phyloP scores from a whole-genome alignment of 495 filamentous ascomycete species.

The Penicillium manginii region DNA sequence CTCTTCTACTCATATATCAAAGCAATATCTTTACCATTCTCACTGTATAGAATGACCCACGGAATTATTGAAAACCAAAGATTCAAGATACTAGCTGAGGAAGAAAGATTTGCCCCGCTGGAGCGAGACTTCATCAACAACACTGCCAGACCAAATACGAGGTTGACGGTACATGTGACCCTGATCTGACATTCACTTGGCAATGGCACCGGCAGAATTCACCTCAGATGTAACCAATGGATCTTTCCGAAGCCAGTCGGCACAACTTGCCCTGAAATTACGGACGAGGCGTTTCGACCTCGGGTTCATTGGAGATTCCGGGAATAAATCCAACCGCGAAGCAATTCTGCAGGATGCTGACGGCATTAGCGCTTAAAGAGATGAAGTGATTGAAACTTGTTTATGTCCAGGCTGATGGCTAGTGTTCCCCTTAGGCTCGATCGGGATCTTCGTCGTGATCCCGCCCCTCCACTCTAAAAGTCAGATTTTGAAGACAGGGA shows the following conservation, averaged over 20 bases:
- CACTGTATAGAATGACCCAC: neutral
- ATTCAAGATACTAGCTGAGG: neutral
- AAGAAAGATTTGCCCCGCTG: neutral
- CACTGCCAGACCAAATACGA: constrained; percentile 14
- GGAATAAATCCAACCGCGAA: neutral
- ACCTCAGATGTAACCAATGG: constrained; percentile 13
- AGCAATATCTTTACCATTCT: constrained; percentile 13
- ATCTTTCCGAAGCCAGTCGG: constrained; percentile 2
- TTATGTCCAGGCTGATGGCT: neutral
- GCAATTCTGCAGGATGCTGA: neutral
- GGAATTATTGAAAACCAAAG: neutral
- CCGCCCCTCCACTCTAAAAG: constrained; percentile 20
- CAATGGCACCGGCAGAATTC: neutral
- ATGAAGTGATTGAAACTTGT: neutral
- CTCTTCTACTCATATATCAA: neutral
- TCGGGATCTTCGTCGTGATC: neutral
- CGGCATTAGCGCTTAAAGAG: neutral
- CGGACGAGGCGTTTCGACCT: constrained; percentile 1
- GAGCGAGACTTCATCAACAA: neutral
- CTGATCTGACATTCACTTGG: constrained; percentile 11
- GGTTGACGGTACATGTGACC: constrained; percentile 14
- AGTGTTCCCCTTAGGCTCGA: neutral
- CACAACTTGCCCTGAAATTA: constrained; percentile 15
- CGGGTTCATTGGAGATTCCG: neutral
- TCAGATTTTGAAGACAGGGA: constrained; percentile 51